These are phyloP conservation scores for Chalaropsis thielavioides DNA, from an alignment of 2,329 filamentous ascomycete species.

Conservation along the genomic window DNA sequence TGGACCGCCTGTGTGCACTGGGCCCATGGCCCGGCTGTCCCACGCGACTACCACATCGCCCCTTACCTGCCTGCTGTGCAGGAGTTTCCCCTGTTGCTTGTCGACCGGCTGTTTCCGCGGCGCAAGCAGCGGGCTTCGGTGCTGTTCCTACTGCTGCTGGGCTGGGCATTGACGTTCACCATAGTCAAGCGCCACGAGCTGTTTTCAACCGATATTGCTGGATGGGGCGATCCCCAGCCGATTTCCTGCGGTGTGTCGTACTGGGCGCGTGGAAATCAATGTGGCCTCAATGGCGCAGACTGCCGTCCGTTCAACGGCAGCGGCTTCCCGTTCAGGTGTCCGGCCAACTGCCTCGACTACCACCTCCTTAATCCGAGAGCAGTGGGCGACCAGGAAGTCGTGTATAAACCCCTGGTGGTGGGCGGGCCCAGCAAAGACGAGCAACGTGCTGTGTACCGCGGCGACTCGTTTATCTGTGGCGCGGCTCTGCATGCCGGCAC, in stretches of 20 bases:
- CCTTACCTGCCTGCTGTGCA: constrained; percentile 54
- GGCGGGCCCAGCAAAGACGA: constrained; percentile 43
- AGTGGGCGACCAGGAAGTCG: constrained; percentile 53
- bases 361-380: constrained; percentile 57
- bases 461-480: constrained; percentile 77
- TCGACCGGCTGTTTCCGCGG: constrained; percentile 49
- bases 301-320: constrained; percentile 62
- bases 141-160: constrained; percentile 43
- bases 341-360: constrained; percentile 53
- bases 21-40: constrained; percentile 41
- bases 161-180: constrained; percentile 57
- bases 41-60: constrained; percentile 37
- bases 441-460: constrained; percentile 54
- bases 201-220: constrained; percentile 44
- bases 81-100: constrained; percentile 46
- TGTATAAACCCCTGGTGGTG: constrained; percentile 51
- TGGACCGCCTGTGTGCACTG: constrained; percentile 32
- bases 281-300: constrained; percentile 57
- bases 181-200: constrained; percentile 53
- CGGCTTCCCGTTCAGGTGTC: constrained; percentile 60
- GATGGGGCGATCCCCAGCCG: constrained; percentile 49
- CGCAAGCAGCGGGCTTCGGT: constrained; percentile 44
- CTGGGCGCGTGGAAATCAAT: constrained; percentile 56
- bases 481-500: constrained; percentile 74
- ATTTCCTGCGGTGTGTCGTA: constrained; percentile 55